A percentile compares a stretch with the other conserved stretches of the same genome.
Conservation (phyloP, 352 stramenopile species). For the Pythium phragmiticola region DNA sequence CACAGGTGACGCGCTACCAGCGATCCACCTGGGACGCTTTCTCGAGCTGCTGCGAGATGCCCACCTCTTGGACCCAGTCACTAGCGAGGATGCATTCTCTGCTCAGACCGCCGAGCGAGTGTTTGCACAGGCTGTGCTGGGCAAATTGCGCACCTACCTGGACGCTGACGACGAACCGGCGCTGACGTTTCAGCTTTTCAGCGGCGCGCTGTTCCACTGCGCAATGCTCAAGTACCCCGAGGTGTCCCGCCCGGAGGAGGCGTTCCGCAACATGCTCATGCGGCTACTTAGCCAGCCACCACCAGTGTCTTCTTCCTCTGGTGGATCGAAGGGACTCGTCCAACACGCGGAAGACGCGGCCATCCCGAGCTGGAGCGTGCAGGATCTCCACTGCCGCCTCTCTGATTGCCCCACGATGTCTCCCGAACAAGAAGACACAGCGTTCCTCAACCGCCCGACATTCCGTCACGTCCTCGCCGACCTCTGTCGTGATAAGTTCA, state of each 20-base stretch:
- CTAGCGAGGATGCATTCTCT: conserved; percentile 2
- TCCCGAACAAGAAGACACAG: background rate
- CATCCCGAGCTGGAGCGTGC: conserved; percentile 16
- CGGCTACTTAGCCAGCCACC: background rate
- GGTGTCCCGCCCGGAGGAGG: conserved; percentile 3
- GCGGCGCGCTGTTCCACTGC: conserved; percentile 50
- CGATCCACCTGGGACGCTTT: conserved; percentile 45
- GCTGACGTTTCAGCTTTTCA: conserved; percentile 57
- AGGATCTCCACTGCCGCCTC: conserved; percentile 12
- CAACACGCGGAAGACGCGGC: conserved; percentile 13
- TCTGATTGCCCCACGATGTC: background rate
- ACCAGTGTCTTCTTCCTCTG: background rate
- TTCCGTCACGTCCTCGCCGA: conserved; percentile 44
- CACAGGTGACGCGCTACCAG: conserved; percentile 41
- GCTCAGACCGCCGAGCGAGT: conserved; percentile 35
- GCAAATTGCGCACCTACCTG: conserved; percentile 58
- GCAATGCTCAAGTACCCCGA: conserved; percentile 36
- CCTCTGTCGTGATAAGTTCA: conserved; percentile 28
- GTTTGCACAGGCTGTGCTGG: conserved; percentile 55
- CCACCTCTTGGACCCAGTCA: conserved; percentile 20
- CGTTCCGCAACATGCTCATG: conserved; percentile 7
- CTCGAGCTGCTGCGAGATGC: conserved; percentile 45
- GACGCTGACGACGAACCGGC: conserved; percentile 47
- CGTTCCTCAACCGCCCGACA: conserved; percentile 28
- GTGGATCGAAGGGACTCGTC: conserved; percentile 4